Evolutionary conservation across 495 filamentous ascomycete genomes (phyloP).

Genomic region (Lophiotrema nucula): DNA sequence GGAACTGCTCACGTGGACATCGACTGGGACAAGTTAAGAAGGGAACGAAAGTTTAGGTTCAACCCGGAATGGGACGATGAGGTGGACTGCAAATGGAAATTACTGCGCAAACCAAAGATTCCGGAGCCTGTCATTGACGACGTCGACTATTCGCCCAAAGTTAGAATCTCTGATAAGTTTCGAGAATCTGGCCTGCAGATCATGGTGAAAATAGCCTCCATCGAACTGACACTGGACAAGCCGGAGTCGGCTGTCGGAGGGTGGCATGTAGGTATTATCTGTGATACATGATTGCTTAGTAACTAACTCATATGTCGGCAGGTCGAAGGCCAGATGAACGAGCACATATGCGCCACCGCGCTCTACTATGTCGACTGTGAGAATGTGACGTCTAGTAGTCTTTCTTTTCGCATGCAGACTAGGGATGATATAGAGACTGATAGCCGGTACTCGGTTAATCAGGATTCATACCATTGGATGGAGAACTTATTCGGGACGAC

Average conservation of each 20-base stretch:
- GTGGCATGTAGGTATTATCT: constrained; percentile 45
- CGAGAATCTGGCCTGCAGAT: constrained; percentile 52
- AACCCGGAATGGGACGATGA: constrained; percentile 11
- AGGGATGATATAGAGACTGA: neutral
- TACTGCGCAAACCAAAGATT: constrained; percentile 16
- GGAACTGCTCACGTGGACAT: constrained; percentile 6
- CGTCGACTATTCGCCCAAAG: constrained; percentile 14
- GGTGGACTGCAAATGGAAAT: constrained; percentile 19
- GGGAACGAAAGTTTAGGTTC: neutral
- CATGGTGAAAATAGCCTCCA: constrained; percentile 63
- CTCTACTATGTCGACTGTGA: constrained; percentile 52
- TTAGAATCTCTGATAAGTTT: neutral
- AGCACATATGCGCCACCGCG: constrained; percentile 39
- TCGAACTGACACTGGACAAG: constrained; percentile 58
- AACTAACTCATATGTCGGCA: neutral
- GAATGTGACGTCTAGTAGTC: constrained; percentile 57
- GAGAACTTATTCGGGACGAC: constrained; percentile 12
- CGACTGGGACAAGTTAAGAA: constrained; percentile 1
- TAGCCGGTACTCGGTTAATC: neutral
- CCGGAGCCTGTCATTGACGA: constrained; percentile 16
- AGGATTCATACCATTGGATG: constrained; percentile 16
- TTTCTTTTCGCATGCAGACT: constrained; percentile 47
- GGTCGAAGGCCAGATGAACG: constrained; percentile 36
- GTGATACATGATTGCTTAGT: too few species aligned
- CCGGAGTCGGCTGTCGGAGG: constrained; percentile 49